These are phyloP conservation scores for Ogataea philodendri DNA, from an alignment of 805 yeast species.

Conservation along the genomic window DNA sequence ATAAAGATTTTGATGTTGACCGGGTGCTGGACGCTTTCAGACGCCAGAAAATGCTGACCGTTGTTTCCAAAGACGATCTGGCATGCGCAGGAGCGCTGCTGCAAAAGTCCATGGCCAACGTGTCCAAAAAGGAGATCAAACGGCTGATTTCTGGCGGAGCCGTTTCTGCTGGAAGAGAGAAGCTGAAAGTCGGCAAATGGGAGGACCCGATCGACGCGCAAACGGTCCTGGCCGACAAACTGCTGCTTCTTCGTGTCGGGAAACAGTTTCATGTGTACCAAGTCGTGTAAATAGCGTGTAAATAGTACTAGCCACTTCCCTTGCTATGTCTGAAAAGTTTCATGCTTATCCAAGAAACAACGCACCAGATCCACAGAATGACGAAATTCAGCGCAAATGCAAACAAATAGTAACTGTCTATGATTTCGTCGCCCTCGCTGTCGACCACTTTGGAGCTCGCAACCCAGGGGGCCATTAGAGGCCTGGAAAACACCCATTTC, in stretches of 20 bases:
- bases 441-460: slow-evolving; percentile 13
- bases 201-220: slow-evolving; percentile 47
- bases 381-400: slow-evolving; percentile 33
- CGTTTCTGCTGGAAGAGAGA: slow-evolving; percentile 63
- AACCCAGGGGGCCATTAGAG: slow-evolving; percentile 8
- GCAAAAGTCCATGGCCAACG: slow-evolving; percentile 47
- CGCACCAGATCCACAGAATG: slow-evolving; percentile 64
- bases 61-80: slow-evolving; percentile 34
- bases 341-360: slow-evolving; percentile 74
- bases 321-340: slow-evolving; percentile 78
- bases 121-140: slow-evolving; percentile 34
- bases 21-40: slow-evolving; percentile 55
- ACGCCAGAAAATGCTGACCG: slow-evolving; percentile 52
- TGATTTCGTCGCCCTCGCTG: slow-evolving; percentile 19
- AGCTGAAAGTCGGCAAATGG: slow-evolving; percentile 46
- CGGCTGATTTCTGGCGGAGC: slow-evolving; percentile 68
- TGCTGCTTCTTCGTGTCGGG: slow-evolving; percentile 71
- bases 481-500: slow-evolving; percentile 25
- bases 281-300: slow-evolving; percentile 23
- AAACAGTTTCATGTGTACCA: slow-evolving; percentile 66
- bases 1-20: slow-evolving; percentile 43
- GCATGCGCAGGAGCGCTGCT: slow-evolving; percentile 51
- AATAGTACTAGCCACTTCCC: slow-evolving; percentile 45
- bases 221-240: slow-evolving; percentile 54
- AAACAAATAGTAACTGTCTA: slow-evolving; percentile 33